Base-by-base conservation (phyloP, 768 basidiomycete genomes). In the Vararia minispora region DNA sequence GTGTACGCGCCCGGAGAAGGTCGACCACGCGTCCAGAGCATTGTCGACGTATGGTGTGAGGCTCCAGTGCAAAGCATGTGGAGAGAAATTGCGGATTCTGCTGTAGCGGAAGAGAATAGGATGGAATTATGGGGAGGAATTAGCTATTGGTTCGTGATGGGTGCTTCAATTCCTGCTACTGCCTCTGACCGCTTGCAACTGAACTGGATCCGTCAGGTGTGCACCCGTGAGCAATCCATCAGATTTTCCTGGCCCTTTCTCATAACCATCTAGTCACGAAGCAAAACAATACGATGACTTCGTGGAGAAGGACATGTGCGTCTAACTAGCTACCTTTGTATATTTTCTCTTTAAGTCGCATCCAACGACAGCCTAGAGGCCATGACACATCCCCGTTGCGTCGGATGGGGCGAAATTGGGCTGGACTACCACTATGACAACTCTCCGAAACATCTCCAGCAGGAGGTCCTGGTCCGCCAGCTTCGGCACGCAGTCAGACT, bases 41-140 rank as follows among this genome's bases (percentile, higher is more conserved):
- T 90, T 37, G 75, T 91, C 5, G 88, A 91, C 47, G 88, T 91
- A 2, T 91, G 84, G 80, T 91, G 88, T 47, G 88, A 89, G 51
- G 81, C 80, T 0, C 81, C 86, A 0, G 74, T 85, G 11, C 62
- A 61, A 43, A 60, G 45, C 24, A 14, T 63, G 6, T 88, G 84
- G 84, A 71, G 63, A 48, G 79, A 79, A 43, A 63, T 84, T 30
- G 86, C 86, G 1, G 79, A 86, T 55, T 74, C 77, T 1, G 81
- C 82, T 2, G 21, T 78, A 41, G 65, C 61, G 0, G 54, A 57
- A 22, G 63, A 71, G 38, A 69, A 71, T 34, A 59, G 74, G 44
- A 49, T 52, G 24, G 51, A 52, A 1, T 62, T 65, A 29, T 88
- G 85, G 86, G 71, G 66, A 16, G 79, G 74, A 1, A 58, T 84